Evolutionary conservation across 225 moss, liverwort and hornwort species (phyloP).

Genomic region (Rhytidiadelphus loreus): DNA sequence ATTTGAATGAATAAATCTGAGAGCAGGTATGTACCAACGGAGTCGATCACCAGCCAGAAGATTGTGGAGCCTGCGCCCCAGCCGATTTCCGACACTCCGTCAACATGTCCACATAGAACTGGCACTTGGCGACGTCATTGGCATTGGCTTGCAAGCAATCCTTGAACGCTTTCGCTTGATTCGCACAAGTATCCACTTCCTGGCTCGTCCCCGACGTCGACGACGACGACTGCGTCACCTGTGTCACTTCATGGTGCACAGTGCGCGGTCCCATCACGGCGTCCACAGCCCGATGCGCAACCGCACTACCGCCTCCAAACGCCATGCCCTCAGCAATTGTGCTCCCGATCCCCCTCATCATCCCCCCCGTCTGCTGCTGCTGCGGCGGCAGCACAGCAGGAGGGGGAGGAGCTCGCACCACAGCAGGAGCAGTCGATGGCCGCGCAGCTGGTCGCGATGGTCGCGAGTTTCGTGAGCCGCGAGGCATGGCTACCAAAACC

Average conservation of each 20-base stretch:
- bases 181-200: constrained; percentile 13
- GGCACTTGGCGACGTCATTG: constrained; percentile 33
- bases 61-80: neutral
- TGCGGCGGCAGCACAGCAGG: neutral
- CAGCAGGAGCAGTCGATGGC: constrained; percentile 10
- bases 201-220: neutral
- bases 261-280: constrained; percentile 32
- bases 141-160: constrained; percentile 40
- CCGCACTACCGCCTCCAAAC: constrained; percentile 35
- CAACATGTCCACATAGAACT: constrained; percentile 43
- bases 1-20: neutral
- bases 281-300: constrained; percentile 44
- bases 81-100: constrained; percentile 26
- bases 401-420: neutral
- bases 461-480: constrained; percentile 15
- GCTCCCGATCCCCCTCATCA: constrained; percentile 22
- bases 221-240: constrained; percentile 14
- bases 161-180: constrained; percentile 37
- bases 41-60: neutral
- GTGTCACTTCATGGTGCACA: constrained; percentile 19
- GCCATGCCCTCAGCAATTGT: constrained; percentile 43
- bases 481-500: constrained; percentile 12
- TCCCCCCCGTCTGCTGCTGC: constrained; percentile 15
- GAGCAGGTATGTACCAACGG: neutral
- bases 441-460: constrained; percentile 20